Evolutionary conservation across 306 rosid species (phyloP), one percentile per base, ranked within the genome.

Genomic region (Parietaria judaica): DNA sequence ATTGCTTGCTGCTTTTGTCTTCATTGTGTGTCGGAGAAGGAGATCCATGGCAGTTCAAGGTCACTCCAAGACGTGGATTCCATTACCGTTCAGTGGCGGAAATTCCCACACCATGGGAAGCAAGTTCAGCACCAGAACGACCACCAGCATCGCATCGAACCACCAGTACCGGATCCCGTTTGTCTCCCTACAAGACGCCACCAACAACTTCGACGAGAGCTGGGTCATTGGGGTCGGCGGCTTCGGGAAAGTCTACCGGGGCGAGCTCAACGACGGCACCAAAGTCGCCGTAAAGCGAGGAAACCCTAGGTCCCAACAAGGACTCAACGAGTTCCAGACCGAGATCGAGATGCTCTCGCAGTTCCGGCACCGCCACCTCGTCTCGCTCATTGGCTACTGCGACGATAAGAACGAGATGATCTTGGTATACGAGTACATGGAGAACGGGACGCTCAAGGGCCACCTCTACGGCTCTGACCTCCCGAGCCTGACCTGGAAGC

Each of bases 271-370:
- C 23, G 95, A 84, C 37, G 95, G 89, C 58, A 84, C 83, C 17
- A 80, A 86, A 79, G 94, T 90, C 62, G 97, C 97, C 16, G 90
- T 82, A 11, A 90, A 90, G 95, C 82, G 97, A 66, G 96, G 94
- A 54, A 86, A 86, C 60, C 88, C 97, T 2, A 68, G 70, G 60
- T 90, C 97, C 35, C 94, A 86, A 61, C 97, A 90, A 67, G 97
- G 94, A 23, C 72, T 86, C 64, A 83, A 86, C 8, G 97, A 86
- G 72, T 90, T 90, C 76, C 80, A 70, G 70, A 90, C 97, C 41
- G 97, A 90, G 69, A 86, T 90, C 3, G 94, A 77, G 79, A 84
- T 90, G 97, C 66, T 90, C 43, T 86, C 94, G 65, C 97, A 86
- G 65, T 90, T 89, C 59, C 97, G 95, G 38, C 97, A 90, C 58